phyloP scores from a whole-genome alignment of 371 early-diverging fungal species.

The Mucor saturninus region DNA sequence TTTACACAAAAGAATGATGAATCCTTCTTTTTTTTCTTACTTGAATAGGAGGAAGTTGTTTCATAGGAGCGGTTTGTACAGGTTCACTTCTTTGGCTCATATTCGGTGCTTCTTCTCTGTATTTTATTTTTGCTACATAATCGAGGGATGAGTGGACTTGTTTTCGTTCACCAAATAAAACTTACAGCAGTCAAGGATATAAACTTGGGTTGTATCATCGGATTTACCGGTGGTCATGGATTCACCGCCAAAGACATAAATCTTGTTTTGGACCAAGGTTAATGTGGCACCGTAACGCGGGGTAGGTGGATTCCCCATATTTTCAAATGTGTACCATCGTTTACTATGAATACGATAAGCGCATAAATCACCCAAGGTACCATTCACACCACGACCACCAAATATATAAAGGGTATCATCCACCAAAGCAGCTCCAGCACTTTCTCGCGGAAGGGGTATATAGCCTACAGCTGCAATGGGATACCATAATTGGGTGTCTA shows the following conservation, averaged over 20 bases:
- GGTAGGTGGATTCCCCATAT: conserved; percentile 63
- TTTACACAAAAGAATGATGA: no score
- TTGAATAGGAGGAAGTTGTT: neutral
- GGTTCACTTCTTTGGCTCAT: neutral
- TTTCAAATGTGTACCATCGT: conserved; percentile 73
- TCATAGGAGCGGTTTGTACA: conserved; percentile 6
- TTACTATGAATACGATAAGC: conserved; percentile 68
- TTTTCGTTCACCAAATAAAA: neutral
- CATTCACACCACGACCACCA: conserved; percentile 65
- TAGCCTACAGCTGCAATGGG: conserved; percentile 65
- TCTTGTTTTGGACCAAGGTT: conserved; percentile 57
- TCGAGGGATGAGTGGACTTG: conserved; percentile 20
- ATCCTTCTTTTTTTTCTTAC: no score
- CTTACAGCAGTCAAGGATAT: conserved; percentile 66
- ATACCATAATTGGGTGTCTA: conserved; percentile 54
- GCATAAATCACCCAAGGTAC: conserved; percentile 63
- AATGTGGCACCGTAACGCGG: conserved; percentile 62
- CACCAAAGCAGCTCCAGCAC: conserved; percentile 62
- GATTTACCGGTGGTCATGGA: conserved; percentile 27
- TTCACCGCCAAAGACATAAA: conserved; percentile 67
- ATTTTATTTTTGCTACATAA: conserved; percentile 57
- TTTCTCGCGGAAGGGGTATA: conserved; percentile 64
- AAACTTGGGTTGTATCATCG: conserved; percentile 50
- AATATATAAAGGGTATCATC: conserved; percentile 73
- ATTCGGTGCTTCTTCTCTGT: conserved; percentile 21